A percentile compares a stretch with the other conserved stretches of the same genome.
These are phyloP conservation scores for Verticillium isaacii DNA, from an alignment of 2,329 filamentous ascomycete species.

Conservation along the genomic window DNA sequence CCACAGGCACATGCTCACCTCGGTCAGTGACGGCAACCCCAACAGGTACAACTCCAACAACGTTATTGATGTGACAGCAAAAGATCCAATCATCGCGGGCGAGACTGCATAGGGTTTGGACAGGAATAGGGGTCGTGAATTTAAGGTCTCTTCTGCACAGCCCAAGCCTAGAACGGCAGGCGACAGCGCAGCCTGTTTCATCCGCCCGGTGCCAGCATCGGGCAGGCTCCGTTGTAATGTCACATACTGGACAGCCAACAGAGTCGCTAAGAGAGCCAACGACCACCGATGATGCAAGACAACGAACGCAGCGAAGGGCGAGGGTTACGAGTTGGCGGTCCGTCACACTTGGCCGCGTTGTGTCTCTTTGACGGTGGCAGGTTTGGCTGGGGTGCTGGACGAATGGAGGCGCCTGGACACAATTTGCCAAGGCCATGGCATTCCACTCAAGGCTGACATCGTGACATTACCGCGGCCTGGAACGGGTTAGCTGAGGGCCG, in stretches of 20 bases:
- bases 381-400: slow-evolving; percentile 13
- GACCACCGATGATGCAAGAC: neutral
- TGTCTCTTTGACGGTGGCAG: neutral
- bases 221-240: too few relatives aligned
- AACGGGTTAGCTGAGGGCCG: neutral
- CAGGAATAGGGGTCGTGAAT: neutral
- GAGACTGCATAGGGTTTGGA: too few relatives aligned
- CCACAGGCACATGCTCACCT: too few relatives aligned
- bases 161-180: neutral
- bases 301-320: neutral
- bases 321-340: neutral
- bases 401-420: neutral
- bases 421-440: slow-evolving; percentile 4
- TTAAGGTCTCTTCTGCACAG: neutral
- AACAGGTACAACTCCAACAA: neutral
- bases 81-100: neutral
- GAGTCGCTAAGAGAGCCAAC: neutral
- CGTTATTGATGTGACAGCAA: neutral
- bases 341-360: neutral
- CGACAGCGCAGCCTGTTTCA: neutral
- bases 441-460: neutral
- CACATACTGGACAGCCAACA: neutral
- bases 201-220: neutral
- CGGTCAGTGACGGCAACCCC: too few relatives aligned
- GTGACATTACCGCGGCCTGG: slow-evolving; percentile 1